Conservation (phyloP, 768 basidiomycete species). For the Russula sp. region DNA sequence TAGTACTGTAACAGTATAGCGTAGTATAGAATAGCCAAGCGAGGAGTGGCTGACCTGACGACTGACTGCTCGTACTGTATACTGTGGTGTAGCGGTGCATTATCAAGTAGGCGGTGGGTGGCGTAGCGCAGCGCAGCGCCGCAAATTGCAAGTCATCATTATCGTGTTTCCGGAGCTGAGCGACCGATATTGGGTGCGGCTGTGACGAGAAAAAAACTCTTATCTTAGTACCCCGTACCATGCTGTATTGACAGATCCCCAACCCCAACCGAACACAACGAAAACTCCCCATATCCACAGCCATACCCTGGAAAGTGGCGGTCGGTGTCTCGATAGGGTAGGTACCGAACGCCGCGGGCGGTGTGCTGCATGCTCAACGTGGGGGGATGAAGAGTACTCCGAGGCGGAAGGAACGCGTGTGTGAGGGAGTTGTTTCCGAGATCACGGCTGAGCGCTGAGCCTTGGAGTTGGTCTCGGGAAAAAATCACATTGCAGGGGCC, state of each 20-base stretch:
- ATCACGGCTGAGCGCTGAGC: background rate
- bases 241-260: background rate
- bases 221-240: too few species aligned
- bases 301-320: background rate
- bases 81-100: too few species aligned
- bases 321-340: background rate
- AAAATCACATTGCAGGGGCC: background rate
- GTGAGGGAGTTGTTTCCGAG: background rate
- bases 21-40: too few species aligned
- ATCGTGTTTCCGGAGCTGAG: background rate
- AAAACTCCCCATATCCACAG: background rate
- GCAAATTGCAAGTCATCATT: too few species aligned
- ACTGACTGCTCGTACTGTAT: too few species aligned
- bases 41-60: too few species aligned
- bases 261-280: background rate
- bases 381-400: background rate
- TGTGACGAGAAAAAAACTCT: background rate
- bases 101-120: too few species aligned
- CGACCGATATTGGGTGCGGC: background rate
- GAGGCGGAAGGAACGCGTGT: background rate
- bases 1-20: too few species aligned
- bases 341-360: background rate
- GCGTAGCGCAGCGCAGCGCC: too few species aligned
- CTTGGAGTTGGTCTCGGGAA: background rate
- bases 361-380: background rate